phyloP scores from a whole-genome alignment of 805 yeast genomes.

The Metschnikowia hibisci region DNA sequence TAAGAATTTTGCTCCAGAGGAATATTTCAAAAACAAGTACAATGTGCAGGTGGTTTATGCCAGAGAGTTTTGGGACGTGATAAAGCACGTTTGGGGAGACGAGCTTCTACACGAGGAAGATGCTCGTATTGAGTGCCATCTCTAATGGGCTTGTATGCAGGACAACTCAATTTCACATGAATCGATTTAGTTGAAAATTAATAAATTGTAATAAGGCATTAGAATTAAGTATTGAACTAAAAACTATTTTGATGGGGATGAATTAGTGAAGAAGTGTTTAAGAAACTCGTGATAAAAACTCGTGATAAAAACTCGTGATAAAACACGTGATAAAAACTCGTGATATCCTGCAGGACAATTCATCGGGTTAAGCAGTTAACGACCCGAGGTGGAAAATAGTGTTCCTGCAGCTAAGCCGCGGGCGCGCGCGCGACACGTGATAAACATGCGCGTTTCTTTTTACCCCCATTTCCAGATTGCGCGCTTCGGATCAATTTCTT shows the following conservation, averaged over 20 bases:
- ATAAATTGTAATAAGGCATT: too few species aligned
- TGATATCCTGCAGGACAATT: too few species aligned
- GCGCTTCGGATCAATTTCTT: slow-evolving; percentile 3
- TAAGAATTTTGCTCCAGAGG: slow-evolving; percentile 45
- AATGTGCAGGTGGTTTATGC: slow-evolving; percentile 63
- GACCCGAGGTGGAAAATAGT: too few species aligned
- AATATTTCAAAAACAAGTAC: slow-evolving; percentile 47
- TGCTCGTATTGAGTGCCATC: slow-evolving; percentile 14
- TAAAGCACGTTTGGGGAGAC: slow-evolving; percentile 65
- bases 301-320: too few species aligned
- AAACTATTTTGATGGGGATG: too few species aligned
- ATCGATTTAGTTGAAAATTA: too few species aligned
- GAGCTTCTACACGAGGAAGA: slow-evolving; percentile 26
- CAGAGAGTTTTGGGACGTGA: slow-evolving; percentile 73
- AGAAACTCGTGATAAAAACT: too few species aligned
- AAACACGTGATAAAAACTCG: too few species aligned
- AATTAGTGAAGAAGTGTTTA: too few species aligned
- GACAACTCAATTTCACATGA: neutral
- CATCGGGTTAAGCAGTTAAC: too few species aligned
- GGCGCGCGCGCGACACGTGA: neutral
- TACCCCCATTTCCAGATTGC: slow-evolving; percentile 1
- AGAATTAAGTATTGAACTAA: too few species aligned
- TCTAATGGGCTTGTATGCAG: neutral
- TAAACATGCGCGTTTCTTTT: slow-evolving; percentile 2
- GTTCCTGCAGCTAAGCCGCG: too few species aligned